Conservation (phyloP, 495 filamentous ascomycete species). For the Talaromyces wortmannii region DNA sequence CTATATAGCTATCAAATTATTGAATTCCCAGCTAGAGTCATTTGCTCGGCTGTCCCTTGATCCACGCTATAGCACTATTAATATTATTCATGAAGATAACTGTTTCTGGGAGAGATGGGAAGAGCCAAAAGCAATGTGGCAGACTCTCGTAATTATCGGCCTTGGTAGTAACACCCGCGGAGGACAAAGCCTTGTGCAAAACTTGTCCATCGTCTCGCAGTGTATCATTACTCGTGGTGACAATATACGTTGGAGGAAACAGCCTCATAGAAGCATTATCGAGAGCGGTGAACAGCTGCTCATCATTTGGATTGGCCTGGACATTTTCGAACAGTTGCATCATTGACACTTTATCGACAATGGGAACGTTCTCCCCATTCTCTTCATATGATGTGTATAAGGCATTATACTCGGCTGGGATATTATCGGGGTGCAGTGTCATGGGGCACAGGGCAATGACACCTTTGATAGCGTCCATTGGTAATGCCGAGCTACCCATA, state of each 20-base stretch:
- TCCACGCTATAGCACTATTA: too few relatives aligned
- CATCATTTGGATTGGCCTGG: too few relatives aligned
- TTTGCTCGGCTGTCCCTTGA: too few relatives aligned
- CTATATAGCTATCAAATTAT: too few relatives aligned
- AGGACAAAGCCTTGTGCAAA: slow-evolving; percentile 14
- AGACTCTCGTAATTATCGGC: slow-evolving; percentile 28
- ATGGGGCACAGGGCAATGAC: slow-evolving; percentile 14
- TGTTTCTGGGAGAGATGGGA: background rate
- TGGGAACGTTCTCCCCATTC: slow-evolving; percentile 12
- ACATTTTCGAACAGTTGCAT: slow-evolving; percentile 11
- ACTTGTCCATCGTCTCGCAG: slow-evolving; percentile 19
- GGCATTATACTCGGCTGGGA: slow-evolving; percentile 11
- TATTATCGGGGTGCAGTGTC: slow-evolving; percentile 12
- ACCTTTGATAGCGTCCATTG: slow-evolving; percentile 15
- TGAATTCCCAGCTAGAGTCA: too few relatives aligned
- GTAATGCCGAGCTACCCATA: too few relatives aligned
- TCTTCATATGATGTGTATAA: slow-evolving; percentile 17
- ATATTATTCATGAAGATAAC: background rate
- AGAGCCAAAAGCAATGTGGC: background rate
- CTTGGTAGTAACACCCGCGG: slow-evolving; percentile 20
- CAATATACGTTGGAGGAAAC: slow-evolving; percentile 19
- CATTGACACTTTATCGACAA: slow-evolving; percentile 14
- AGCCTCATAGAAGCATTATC: too few relatives aligned
- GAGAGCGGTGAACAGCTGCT: too few relatives aligned
- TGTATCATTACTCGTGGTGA: slow-evolving; percentile 17